Conservation (phyloP, 768 basidiomycete species). For the Hypsizygus marmoreus region DNA sequence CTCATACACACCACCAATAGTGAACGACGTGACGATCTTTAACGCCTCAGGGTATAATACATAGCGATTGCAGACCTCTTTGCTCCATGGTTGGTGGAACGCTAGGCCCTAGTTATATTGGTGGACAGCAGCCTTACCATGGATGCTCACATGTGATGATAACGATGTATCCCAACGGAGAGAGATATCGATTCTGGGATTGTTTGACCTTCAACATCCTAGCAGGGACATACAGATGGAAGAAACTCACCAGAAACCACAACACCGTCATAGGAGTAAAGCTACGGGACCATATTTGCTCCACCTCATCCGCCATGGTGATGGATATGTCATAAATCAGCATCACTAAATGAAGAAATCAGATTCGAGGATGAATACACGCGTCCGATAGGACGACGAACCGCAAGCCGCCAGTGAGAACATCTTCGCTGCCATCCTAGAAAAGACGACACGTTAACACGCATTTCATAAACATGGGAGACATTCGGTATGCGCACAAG, state of each 20-base stretch:
- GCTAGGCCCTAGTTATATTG: too few relatives aligned
- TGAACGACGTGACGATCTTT: conserved; percentile 31
- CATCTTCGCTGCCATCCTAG: conserved; percentile 37
- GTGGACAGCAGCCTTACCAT: too few relatives aligned
- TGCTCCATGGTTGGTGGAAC: conserved; percentile 35
- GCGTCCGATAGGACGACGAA: conserved; percentile 11
- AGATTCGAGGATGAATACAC: neutral
- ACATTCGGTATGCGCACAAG: conserved; percentile 17
- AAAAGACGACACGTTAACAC: neutral
- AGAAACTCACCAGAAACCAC: conserved; percentile 29
- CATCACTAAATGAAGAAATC: conserved; percentile 26
- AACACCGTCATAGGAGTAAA: conserved; percentile 30
- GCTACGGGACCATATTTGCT: conserved; percentile 33
- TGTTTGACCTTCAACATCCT: neutral
- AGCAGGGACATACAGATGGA: neutral
- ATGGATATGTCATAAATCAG: conserved; percentile 38
- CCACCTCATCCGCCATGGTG: conserved; percentile 37
- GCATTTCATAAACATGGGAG: neutral
- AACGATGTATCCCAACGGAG: conserved; percentile 36
- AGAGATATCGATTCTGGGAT: conserved; percentile 36
- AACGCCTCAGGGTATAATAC: conserved; percentile 37
- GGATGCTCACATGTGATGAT: conserved; percentile 34
- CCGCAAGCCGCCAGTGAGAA: conserved; percentile 40
- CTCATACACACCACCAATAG: conserved; percentile 30
- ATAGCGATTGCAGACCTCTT: conserved; percentile 32